Evolutionary conservation across 1,139 yeast genomes (phyloP), one percentile per base, ranked within the genome.

Genomic region (Pichiaceae sp.): DNA sequence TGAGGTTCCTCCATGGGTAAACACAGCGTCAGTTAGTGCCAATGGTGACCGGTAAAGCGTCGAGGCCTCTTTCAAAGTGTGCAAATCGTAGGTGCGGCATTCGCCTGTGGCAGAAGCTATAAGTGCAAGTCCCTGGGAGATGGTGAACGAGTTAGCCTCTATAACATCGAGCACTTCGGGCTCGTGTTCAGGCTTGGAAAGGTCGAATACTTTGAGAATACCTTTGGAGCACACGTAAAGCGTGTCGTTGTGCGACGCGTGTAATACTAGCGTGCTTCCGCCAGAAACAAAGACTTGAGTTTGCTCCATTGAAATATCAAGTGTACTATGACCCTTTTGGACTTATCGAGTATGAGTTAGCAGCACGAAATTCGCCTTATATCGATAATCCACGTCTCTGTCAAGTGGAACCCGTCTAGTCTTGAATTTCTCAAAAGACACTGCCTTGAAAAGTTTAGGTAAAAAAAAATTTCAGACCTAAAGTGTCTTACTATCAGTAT

Each of bases 1-100:
- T 60, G 82, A 69, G 35, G 72, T 67, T 0, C 89, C 95, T 42
- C 77, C 82, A 42, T 81, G 83, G 32, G 84, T 75, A 54, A 82
- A 76, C 15, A 62, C 62, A 4, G 78, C 66, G 43, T 76, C 83
- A 44, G 93, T 68, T 29, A 87, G 56, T 0, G 95, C 83, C 31
- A 84, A 62, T 17, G 82, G 70, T 2, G 75, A 63, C 29, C 75
- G 53, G 43, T 56, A 62, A 4, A 57, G 46, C 16, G 42, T 44
- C 16, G 45, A 48, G 36, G 44, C 32, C 12, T 43, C 38, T 36
- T 46, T 49, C 23, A 40, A 38, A 2, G 30, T 21, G 11, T 36
- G 35, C 20, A 60, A 40, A 23, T 62, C 59, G 37, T 59, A 62
- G 27, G 52, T 39, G 12, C 49, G 59, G 30, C 60, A 60, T 26